These are phyloP conservation scores for Solanum chacoense DNA, from an alignment of 305 asterid genomes.

Conservation along the genomic window DNA sequence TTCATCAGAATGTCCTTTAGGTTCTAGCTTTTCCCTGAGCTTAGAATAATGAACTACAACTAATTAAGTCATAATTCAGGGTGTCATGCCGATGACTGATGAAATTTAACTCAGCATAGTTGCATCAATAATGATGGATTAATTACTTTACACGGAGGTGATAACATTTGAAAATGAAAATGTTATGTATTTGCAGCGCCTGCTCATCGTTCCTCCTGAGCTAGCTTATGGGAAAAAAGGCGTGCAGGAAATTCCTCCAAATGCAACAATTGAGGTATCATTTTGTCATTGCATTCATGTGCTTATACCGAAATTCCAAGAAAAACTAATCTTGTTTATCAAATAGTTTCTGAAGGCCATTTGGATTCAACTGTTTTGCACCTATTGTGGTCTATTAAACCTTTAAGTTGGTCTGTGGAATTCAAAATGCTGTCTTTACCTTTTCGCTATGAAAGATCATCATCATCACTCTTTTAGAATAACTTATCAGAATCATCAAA, in stretches of 20 bases:
- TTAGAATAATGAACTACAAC: background rate
- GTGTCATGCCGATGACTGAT: background rate
- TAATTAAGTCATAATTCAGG: background rate
- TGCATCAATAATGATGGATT: background rate
- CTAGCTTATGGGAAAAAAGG: slow-evolving; percentile 95
- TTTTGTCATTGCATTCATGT: background rate
- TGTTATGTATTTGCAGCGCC: slow-evolving; percentile 39
- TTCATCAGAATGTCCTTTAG: background rate
- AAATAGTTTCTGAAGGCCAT: background rate
- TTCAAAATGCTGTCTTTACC: background rate
- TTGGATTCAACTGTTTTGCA: background rate
- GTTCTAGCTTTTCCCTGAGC: background rate
- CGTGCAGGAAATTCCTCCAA: slow-evolving; percentile 96
- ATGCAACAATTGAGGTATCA: slow-evolving; percentile 87
- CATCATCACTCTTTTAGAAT: background rate
- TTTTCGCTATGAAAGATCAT: background rate
- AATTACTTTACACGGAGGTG: background rate
- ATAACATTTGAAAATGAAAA: background rate
- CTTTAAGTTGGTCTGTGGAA: background rate
- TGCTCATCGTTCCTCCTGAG: slow-evolving; percentile 89
- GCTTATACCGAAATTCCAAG: background rate
- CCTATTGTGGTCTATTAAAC: background rate
- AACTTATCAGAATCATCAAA: slow-evolving; percentile 1
- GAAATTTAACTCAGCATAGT: background rate
- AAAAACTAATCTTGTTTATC: background rate